A percentile compares a stretch with the other conserved stretches of the same genome.
Evolutionary conservation across 176 grass and related monocot genomes (phyloP).

Genomic region (Aegilops sharonensis): DNA sequence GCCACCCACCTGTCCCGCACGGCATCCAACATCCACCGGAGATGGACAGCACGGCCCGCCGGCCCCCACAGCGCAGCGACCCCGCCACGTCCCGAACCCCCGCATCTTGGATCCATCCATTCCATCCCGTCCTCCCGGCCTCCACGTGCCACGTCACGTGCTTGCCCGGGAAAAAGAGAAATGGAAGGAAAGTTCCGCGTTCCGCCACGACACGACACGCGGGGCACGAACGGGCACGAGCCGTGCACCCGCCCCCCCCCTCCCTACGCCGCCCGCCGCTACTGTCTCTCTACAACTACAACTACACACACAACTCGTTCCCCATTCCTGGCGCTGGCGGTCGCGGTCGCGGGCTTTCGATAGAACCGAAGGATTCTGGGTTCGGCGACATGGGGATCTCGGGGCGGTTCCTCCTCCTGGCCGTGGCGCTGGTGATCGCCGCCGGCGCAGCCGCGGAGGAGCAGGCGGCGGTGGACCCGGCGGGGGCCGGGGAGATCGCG

Average conservation of each 20-base stretch:
- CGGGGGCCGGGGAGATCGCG: constrained; percentile 1
- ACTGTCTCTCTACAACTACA: not conserved
- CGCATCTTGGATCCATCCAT: not conserved
- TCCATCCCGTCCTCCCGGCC: not conserved
- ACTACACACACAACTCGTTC: not conserved
- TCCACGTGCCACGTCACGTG: constrained; percentile 36
- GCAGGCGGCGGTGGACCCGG: not conserved
- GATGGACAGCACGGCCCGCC: not conserved
- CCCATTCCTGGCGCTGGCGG: not conserved
- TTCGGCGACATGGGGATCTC: constrained; percentile 44
- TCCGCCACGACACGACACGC: not conserved
- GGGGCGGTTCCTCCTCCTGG: constrained; percentile 5
- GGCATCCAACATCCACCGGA: not conserved
- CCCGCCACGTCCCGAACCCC: not conserved
- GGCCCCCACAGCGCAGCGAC: not conserved
- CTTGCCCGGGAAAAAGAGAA: not conserved
- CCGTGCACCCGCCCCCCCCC: not conserved
- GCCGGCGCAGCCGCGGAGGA: constrained; percentile 16
- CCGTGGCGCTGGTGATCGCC: constrained; percentile 36
- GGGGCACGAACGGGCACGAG: not conserved
- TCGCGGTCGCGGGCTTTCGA: constrained; percentile 21
- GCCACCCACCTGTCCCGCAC: constrained; percentile 12
- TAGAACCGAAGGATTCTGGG: constrained; percentile 22
- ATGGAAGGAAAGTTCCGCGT: constrained; percentile 3
- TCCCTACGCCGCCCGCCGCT: not conserved